Base-by-base conservation (phyloP, 78 protist genomes). In the Polysphondylium violaceum region DNA sequence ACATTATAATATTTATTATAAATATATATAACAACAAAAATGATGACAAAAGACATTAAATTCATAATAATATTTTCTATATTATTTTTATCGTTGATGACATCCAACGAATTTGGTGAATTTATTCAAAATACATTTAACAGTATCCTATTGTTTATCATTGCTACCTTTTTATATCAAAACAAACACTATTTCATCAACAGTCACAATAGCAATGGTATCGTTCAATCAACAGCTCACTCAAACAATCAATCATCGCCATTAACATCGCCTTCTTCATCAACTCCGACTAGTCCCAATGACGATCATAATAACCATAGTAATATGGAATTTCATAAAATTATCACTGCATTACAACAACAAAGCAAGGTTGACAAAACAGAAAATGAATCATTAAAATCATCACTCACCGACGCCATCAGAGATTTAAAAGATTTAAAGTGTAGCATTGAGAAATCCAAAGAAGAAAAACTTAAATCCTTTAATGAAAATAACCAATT, bases 151-250 rank as follows among this genome's bases (percentile, higher is more conserved):
- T 69, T 69, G 33, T 50, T 58, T 19, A 83, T 83, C 14, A 21
- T 83, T 9, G n/a, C 69, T 36, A 61, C 71, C 50, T 83, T 83
- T 43, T 83, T 83, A 58, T 83, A 83, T 83, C 91, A 83, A 50
- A 83, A 83, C 33, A 35, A 50, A 69, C 36, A 83, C 14, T 41
- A 83, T 21, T 59, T 63, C 17, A 31, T 50, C 9, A 11, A 19
- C 23, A 23, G 64, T 19, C 23, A 31, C n/a, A 53, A 72, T 16
- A 58, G 21, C 31, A 27, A 27, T 23, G 3, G 2, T 21, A 56
- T 27, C 11, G 23, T 47, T 47, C 53, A n/a, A n/a, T n/a, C n/a
- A n/a, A n/a, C n/a, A n/a, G n/a, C 53, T 47, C 53, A 47, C 53
- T 11, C 4, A 3, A 67, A 67, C 41, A 16, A 67, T 21, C n/a